These are phyloP conservation scores for Saksenaea oblongispora DNA, from an alignment of 371 early-diverging fungal genomes.

Conservation along the genomic window DNA sequence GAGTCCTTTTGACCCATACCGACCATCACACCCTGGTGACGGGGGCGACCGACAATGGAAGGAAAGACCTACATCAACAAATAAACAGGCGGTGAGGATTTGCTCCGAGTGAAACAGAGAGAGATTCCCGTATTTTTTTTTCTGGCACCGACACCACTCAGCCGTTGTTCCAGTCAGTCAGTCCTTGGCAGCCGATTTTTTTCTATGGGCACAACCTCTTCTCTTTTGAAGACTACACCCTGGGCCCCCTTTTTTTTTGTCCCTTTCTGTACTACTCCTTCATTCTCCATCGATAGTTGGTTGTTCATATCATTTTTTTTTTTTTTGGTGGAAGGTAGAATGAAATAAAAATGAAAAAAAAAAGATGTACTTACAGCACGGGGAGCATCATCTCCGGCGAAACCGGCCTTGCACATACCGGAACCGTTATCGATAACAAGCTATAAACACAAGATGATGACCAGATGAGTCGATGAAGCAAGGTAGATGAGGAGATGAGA, in stretches of 20 bases:
- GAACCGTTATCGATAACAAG: slow-evolving; percentile 98
- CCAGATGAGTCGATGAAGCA: slow-evolving; percentile 8
- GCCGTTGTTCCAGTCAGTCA: not conserved
- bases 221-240: not conserved
- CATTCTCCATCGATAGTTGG: not conserved
- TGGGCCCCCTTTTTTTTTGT: not conserved
- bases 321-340: no score
- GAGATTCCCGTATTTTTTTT: slow-evolving; percentile 10
- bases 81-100: not conserved
- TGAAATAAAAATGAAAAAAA: not conserved
- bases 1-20: slow-evolving; percentile 99
- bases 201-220: no score
- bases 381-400: slow-evolving; percentile 99
- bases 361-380: slow-evolving; percentile 85
- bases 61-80: slow-evolving; percentile 84
- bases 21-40: slow-evolving; percentile 99
- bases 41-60: slow-evolving; percentile 99
- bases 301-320: not conserved
- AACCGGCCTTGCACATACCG: slow-evolving; percentile 99
- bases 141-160: not conserved
- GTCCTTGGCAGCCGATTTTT: not conserved
- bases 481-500: slow-evolving; percentile 16
- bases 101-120: slow-evolving; percentile 4
- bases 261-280: not conserved
- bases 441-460: slow-evolving; percentile 35